phyloP scores from a whole-genome alignment of 2,329 filamentous ascomycete species.

The Diaporthe citrichinensis region DNA sequence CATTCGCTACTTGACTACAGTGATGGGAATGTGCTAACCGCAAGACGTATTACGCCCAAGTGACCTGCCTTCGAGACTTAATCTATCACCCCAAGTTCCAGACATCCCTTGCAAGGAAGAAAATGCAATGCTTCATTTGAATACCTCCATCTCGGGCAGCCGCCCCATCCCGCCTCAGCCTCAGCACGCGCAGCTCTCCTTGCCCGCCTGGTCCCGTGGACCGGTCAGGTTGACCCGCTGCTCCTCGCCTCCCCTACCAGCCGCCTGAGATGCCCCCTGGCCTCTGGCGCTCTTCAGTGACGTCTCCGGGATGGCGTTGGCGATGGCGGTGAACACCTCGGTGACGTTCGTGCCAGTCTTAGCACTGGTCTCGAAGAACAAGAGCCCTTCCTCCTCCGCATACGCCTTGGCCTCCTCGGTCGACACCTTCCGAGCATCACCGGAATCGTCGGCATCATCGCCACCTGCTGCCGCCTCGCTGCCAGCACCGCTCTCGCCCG shows the following conservation, averaged over 20 bases:
- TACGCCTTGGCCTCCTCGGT: conserved; percentile 94
- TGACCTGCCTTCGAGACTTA: conserved; percentile 39
- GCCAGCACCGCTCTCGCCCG: conserved; percentile 60
- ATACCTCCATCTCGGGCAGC: conserved; percentile 38
- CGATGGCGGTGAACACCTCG: conserved; percentile 98
- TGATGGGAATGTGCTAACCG: conserved; percentile 21
- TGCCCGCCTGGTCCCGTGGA: conserved; percentile 79
- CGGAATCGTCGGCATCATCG: conserved; percentile 72
- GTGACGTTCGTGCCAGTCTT: conserved; percentile 96
- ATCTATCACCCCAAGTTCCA: conserved; percentile 17
- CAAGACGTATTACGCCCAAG: conserved; percentile 40
- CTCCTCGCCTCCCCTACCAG: conserved; percentile 74
- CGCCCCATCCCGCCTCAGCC: background rate
- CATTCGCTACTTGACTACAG: conserved; percentile 40
- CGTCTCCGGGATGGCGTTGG: conserved; percentile 97
- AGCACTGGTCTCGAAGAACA: conserved; percentile 98
- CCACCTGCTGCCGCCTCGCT: conserved; percentile 57
- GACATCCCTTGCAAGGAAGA: conserved; percentile 6
- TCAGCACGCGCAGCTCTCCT: conserved; percentile 93
- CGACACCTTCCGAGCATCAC: conserved; percentile 87
- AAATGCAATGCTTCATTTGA: conserved; percentile 40
- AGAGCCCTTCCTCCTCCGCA: conserved; percentile 91
- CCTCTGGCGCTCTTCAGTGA: conserved; percentile 91
- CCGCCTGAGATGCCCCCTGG: conserved; percentile 71
- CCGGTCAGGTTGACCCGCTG: conserved; percentile 87